Conservation (phyloP, 108 stramenopile species). For the Fragilaria radians region DNA sequence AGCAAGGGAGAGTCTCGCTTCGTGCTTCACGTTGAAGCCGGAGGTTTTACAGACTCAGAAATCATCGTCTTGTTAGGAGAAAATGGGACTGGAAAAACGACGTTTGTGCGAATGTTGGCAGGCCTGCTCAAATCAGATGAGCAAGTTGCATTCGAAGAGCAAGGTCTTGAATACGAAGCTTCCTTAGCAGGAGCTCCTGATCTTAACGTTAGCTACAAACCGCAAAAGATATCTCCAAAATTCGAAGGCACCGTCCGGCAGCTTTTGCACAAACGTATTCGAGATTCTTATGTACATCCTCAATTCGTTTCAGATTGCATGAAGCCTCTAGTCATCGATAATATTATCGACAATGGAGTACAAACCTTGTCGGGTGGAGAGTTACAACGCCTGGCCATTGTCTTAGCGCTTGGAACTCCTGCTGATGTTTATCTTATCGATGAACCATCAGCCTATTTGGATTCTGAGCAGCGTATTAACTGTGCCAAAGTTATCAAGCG, state of each 20-base stretch:
- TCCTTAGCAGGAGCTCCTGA: slow-evolving; percentile 87
- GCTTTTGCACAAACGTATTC: slow-evolving; percentile 93
- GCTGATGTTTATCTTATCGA: slow-evolving; percentile 99
- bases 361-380: slow-evolving; percentile 98
- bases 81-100: slow-evolving; percentile 95
- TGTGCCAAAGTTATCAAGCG: slow-evolving; percentile 99
- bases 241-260: slow-evolving; percentile 95
- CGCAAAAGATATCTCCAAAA: slow-evolving; percentile 98
- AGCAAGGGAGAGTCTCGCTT: slow-evolving; percentile 73
- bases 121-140: slow-evolving; percentile 95
- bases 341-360: slow-evolving; percentile 96
- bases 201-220: slow-evolving; percentile 97
- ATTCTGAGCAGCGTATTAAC: slow-evolving; percentile 98
- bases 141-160: slow-evolving; percentile 64
- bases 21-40: slow-evolving; percentile 91
- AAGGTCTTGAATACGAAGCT: slow-evolving; percentile 76
- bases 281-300: slow-evolving; percentile 93
- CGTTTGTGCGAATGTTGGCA: slow-evolving; percentile 94
- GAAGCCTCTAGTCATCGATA: slow-evolving; percentile 92
- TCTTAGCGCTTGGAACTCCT: slow-evolving; percentile 90
- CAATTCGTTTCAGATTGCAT: slow-evolving; percentile 97
- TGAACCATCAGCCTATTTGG: slow-evolving; percentile 98
- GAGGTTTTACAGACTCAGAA: slow-evolving; percentile 94
- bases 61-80: slow-evolving; percentile 97
- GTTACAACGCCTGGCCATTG: slow-evolving; percentile 96